Base-by-base conservation (phyloP, 768 basidiomycete species). In the Glaciozyma martinii region DNA sequence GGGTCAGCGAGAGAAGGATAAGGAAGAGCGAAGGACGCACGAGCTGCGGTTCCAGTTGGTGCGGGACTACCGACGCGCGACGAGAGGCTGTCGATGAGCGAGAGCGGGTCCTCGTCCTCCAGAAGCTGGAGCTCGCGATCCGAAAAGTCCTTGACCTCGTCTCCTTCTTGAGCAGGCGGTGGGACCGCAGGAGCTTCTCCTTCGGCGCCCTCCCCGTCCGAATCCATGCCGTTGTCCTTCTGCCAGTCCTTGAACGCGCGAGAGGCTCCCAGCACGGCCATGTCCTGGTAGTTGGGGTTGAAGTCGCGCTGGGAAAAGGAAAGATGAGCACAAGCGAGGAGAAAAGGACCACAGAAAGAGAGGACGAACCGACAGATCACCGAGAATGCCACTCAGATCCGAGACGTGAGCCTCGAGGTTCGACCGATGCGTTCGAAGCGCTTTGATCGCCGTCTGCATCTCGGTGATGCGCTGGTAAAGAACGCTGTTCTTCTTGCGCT, bases 251-350 rank as follows among this genome's bases (percentile, higher is more conserved):
- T 89, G 86, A 89, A 98, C 19, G 92, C 93, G 55, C 91, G 85
- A 21, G 97, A 92, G 23, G 94, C 93, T 71, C 94, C 93, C 33
- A 95, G 83, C 56, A 98, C 94, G 3, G 91, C 92, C 94, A 99
- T 98, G 75, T 99, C 94, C 75, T 97, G 93, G 77, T 97, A 97
- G 76, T 99, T 99, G 21, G 94, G 94, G 76, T 99, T 99, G 78
- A 95, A 97, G 6, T 87, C 86, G 15, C 83, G 82, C 27, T 89
- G 82, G n/a, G 21, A 37, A 42, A 9, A 47, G 7, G 33, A 47
- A 9, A 1, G 27, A 42, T 43, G 19, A 37, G 30, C 9, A 10
- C 7, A 2, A 13, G 4, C 5, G 25, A 12, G 6, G 18, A n/a
- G 23, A 21, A 46, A 27, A 3, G 46, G 5, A 52, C 30, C 32